Evolutionary conservation across 2,329 filamentous ascomycete species (phyloP), one percentile per base, ranked within the genome.

Genomic region (Falciphora oryzae): DNA sequence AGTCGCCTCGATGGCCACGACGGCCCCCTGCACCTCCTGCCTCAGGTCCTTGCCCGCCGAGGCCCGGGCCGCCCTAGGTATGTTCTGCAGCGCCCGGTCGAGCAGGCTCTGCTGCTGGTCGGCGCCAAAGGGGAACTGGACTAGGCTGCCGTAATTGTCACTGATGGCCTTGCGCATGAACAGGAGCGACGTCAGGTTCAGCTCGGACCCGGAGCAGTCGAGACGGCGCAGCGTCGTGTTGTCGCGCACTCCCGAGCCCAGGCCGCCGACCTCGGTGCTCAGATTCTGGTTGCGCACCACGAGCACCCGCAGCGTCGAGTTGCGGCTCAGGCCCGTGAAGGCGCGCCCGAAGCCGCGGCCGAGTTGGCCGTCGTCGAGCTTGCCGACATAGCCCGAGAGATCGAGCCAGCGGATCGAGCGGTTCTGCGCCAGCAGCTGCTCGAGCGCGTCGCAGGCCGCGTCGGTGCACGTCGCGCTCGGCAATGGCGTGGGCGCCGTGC

Each of bases 211-310:
- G 57, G 82, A 80, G 68, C 82, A 83, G 70, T 86, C 84, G 22
- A 86, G 72, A 64, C 82, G 83, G 32, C 77, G 76, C 3, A 86
- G 76, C 0, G 78, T 78, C 65, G 73, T 75, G 70, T 85, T 85
- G 35, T 73, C 71, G 6, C 78, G 76, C 22, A 86, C 77, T 57
- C 82, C 83, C 57, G 85, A 70, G 61, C 83, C 83, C 38, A 86
- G 72, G 63, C 72, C 72, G 31, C 82, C 84, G 27, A 83, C 80
- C 65, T 85, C 84, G 67, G 80, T 75, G 67, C 82, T 80, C 10
- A 84, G 76, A 73, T 82, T 80, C 70, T 86, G 84, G 70, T 83
- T 85, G 66, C 83, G 80, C 60, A 86, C 77, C 1, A 83, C 78
- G 4, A 86, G 77, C 69, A 85, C 83, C 13, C 74, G 75, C 11